A percentile compares a stretch with the other conserved stretches of the same genome.
These are phyloP conservation scores for Fusarium subglutinans DNA, from an alignment of 2,329 filamentous ascomycete genomes.

Conservation along the genomic window DNA sequence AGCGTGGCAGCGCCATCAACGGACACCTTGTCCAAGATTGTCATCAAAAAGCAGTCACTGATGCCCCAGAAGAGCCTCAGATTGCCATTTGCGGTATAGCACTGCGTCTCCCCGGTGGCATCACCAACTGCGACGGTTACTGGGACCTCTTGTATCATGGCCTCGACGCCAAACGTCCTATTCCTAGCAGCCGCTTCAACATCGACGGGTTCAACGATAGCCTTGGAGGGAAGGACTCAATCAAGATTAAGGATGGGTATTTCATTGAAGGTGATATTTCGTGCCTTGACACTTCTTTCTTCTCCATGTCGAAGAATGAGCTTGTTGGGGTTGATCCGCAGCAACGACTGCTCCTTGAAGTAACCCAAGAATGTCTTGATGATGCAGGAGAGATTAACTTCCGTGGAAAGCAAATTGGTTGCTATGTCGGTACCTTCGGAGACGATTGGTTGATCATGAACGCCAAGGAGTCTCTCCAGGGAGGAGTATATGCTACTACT, in stretches of 20 bases:
- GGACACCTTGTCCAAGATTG: too few relatives aligned
- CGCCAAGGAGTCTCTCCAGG: not conserved
- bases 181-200: constrained; percentile 1
- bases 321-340: not conserved
- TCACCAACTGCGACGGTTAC: not conserved
- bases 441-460: constrained; percentile 6
- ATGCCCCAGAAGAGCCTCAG: too few relatives aligned
- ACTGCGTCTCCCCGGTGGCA: not conserved
- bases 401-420: not conserved
- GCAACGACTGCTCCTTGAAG: not conserved
- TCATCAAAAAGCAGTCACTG: too few relatives aligned
- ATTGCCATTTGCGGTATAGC: constrained; percentile 4
- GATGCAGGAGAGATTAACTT: not conserved
- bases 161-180: not conserved
- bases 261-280: not conserved
- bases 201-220: not conserved
- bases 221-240: not conserved
- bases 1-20: too few relatives aligned
- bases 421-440: constrained; percentile 2
- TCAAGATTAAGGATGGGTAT: not conserved
- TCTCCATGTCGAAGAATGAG: not conserved
- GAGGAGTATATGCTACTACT: not conserved
- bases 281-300: constrained; percentile 5
- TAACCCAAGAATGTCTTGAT: not conserved
- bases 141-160: not conserved